A percentile compares a stretch with the other conserved stretches of the same genome.
These are phyloP conservation scores for Parachaetomium inaequale DNA, from an alignment of 495 filamentous ascomycete species.

Conservation along the genomic window DNA sequence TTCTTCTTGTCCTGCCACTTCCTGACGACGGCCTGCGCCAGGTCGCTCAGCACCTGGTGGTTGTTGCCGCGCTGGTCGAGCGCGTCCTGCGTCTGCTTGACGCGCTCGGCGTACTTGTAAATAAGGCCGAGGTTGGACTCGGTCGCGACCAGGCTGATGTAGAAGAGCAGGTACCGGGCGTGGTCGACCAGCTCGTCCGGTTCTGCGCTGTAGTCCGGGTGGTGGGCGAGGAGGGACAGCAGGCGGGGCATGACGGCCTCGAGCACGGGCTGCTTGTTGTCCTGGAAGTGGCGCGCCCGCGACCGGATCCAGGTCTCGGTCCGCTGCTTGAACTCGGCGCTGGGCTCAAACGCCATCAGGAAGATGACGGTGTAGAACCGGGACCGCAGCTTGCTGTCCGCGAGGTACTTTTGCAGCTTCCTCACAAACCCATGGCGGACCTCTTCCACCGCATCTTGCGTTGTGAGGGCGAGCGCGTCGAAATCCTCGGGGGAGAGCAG, in stretches of 20 bases:
- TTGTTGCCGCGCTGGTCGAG: constrained; percentile 61
- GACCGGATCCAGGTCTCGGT: constrained; percentile 86
- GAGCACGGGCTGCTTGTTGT: constrained; percentile 60
- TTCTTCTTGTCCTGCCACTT: constrained; percentile 76
- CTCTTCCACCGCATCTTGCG: constrained; percentile 69
- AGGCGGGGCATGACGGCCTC: constrained; percentile 83
- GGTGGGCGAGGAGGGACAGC: constrained; percentile 84
- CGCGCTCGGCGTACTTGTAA: constrained; percentile 85
- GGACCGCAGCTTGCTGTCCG: constrained; percentile 59
- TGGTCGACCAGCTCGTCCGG: constrained; percentile 72
- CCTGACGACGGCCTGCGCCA: constrained; percentile 77
- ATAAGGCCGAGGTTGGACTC: constrained; percentile 84
- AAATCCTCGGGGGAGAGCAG: constrained; percentile 68
- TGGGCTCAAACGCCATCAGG: constrained; percentile 85
- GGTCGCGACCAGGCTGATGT: constrained; percentile 75
- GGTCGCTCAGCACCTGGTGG: constrained; percentile 83
- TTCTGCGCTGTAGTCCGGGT: constrained; percentile 78
- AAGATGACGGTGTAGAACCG: constrained; percentile 88
- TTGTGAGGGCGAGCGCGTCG: constrained; percentile 71
- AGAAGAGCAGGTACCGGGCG: constrained; percentile 82
- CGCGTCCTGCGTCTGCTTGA: constrained; percentile 84
- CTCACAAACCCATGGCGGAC: constrained; percentile 76
- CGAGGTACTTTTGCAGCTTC: constrained; percentile 83
- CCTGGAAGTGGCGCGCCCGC: constrained; percentile 55
- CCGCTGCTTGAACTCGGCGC: constrained; percentile 59